Percentiles rank a stretch among this genome's conserved stretches.
These are phyloP conservation scores for Schizophyllum amplum DNA, from an alignment of 1,284 basidiomycete species.

Conservation along the genomic window DNA sequence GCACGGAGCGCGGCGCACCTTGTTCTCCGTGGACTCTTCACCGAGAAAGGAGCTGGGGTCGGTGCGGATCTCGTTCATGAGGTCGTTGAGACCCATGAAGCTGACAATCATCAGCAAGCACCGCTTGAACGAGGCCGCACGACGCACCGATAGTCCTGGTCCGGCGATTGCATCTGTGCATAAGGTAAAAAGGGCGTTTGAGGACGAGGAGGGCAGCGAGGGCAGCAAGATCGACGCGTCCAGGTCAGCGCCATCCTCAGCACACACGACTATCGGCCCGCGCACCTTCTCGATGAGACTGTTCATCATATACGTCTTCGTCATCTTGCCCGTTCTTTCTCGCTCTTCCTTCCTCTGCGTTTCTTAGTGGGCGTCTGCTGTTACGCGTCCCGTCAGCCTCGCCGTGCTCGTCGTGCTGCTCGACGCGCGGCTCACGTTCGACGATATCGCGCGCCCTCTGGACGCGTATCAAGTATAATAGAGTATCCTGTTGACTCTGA, in stretches of 20 bases:
- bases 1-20: slow-evolving; percentile 17
- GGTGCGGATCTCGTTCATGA: slow-evolving; percentile 79
- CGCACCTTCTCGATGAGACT: slow-evolving; percentile 69
- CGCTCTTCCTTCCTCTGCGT: neutral
- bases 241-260: neutral
- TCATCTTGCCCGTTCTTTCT: slow-evolving; percentile 42
- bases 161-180: slow-evolving; percentile 70
- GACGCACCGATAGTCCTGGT: slow-evolving; percentile 71
- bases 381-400: neutral
- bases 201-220: neutral
- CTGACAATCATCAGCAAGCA: slow-evolving; percentile 33
- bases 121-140: slow-evolving; percentile 18
- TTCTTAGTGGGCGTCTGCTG: neutral
- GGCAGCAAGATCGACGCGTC: neutral
- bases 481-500: neutral
- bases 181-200: neutral
- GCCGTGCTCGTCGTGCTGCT: too few relatives aligned
- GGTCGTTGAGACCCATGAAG: slow-evolving; percentile 91
- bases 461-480: neutral
- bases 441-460: neutral
- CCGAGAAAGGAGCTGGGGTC: slow-evolving; percentile 63
- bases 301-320: slow-evolving; percentile 75
- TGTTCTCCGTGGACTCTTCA: slow-evolving; percentile 78
- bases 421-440: neutral
- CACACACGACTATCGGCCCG: neutral